Conservation (phyloP, 192 early-diverging fungal species). For the Umbelopsis vinacea region DNA sequence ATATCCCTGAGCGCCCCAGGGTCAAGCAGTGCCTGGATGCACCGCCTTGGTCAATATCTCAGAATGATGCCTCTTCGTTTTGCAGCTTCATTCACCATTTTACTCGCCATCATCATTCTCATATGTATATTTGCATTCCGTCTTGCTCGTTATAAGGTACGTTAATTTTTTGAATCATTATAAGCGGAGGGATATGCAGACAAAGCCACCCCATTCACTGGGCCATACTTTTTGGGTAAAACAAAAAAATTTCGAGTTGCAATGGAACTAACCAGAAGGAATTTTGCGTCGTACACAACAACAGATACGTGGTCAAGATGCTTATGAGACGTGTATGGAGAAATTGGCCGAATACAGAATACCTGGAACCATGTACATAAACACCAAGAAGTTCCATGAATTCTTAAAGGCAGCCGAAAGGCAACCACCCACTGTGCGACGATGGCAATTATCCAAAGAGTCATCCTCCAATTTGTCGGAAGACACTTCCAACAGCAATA, state of each 20-base stretch:
- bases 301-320: slow-evolving; percentile 20
- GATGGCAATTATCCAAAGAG: slow-evolving; percentile 9
- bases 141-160: slow-evolving; percentile 24
- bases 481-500: neutral
- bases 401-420: slow-evolving; percentile 21
- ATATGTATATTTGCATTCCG: slow-evolving; percentile 24
- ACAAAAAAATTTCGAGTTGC: neutral
- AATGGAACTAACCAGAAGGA: slow-evolving; percentile 22
- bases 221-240: neutral
- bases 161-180: neutral
- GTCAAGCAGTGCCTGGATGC: slow-evolving; percentile 20
- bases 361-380: slow-evolving; percentile 24
- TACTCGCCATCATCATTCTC: slow-evolving; percentile 22
- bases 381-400: slow-evolving; percentile 26
- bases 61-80: slow-evolving; percentile 20
- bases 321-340: slow-evolving; percentile 25
- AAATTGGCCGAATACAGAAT: slow-evolving; percentile 24
- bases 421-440: neutral
- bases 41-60: slow-evolving; percentile 14
- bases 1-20: slow-evolving; percentile 20
- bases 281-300: slow-evolving; percentile 12
- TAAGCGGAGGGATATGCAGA: slow-evolving; percentile 8
- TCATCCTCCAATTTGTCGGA: neutral
- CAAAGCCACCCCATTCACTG: neutral
- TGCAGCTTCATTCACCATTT: slow-evolving; percentile 16